Percentiles rank a stretch among this genome's conserved stretches.
Conservation (phyloP, 345 rosid genomes). For the Brassica napus region DNA sequence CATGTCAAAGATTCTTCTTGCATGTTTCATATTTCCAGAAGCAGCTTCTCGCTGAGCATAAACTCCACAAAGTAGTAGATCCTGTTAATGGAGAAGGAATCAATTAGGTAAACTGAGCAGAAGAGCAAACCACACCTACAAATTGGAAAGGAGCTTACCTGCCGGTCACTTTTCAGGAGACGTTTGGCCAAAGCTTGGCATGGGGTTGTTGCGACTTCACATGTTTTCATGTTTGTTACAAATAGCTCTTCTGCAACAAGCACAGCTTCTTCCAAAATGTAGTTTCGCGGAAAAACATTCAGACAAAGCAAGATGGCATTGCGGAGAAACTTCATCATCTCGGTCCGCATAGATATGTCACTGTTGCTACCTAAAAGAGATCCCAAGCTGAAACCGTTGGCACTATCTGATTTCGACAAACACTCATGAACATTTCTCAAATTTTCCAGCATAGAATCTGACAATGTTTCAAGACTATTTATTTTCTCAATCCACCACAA, state of each 20-base stretch:
- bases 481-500: conserved; percentile 79
- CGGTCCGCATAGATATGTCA: conserved; percentile 52
- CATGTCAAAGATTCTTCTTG: conserved; percentile 94
- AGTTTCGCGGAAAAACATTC: conserved; percentile 77
- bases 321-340: conserved; percentile 80
- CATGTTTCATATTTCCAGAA: conserved; percentile 76
- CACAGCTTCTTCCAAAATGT: conserved; percentile 76
- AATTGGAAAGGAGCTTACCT: conserved; percentile 53
- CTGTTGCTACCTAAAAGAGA: conserved; percentile 48
- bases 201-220: conserved; percentile 58
- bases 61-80: conserved; percentile 89
- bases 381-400: conserved; percentile 44
- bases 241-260: conserved; percentile 88
- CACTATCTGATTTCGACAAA: conserved; percentile 39
- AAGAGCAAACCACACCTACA: conserved; percentile 11
- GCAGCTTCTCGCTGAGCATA: conserved; percentile 91
- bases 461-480: conserved; percentile 60
- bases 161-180: conserved; percentile 88
- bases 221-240: conserved; percentile 57
- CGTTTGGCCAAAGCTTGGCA: conserved; percentile 82
- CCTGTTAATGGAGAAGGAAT: conserved; percentile 47
- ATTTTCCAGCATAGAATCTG: conserved; percentile 53
- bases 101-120: conserved; percentile 9
- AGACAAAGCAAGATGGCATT: conserved; percentile 77
- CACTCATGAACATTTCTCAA: conserved; percentile 52